Base-by-base conservation (phyloP, 2,329 filamentous ascomycete species). In the Aaosphaeria pasadenensis region DNA sequence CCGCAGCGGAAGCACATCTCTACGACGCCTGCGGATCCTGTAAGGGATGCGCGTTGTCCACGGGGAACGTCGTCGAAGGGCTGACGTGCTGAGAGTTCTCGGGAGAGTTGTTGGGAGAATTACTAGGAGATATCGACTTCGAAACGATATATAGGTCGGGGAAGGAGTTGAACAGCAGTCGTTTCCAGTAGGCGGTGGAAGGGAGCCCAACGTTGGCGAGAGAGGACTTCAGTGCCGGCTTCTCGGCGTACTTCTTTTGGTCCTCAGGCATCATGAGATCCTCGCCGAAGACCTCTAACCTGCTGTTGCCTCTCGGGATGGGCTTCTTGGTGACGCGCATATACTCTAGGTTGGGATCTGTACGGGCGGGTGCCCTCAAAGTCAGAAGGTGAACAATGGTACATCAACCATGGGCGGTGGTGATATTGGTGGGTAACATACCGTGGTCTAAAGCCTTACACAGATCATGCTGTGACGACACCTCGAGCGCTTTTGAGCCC, bases 121-220 rank as follows among this genome's bases (percentile, higher is more conserved):
- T 69, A 31, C 62, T 61, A 30, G 58, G 58, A 11, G 62, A 62
- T 43, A 62, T 60, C 39, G 74, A 71, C 13, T 72, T 67, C 43
- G 69, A 74, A 13, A 78, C 71, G 50, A 78, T 77, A 59, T 74
- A 78, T n/a, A 78, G 66, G 33, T 77, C 71, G 28, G 74, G 68
- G 52, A 70, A 77, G 48, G 67, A 71, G 47, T 74, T 72, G 48
- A 75, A 63, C 11, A 77, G 57, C 52, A 76, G 62, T 36, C 73
- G 68, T 50, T 73, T 74, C 69, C 73, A 75, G 54, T 75, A 76
- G 7, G 73, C 71, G 30, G 59, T 57, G 7, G 64, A 68, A 5
- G 75, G 74, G 24, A 78, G 64, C 42, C 73, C 72, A 49, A 78
- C 66, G 45, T 74, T 75, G 17, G 76, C 75, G 45, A 77, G 63